Percentiles rank a stretch among this genome's conserved stretches.
Evolutionary conservation across 1,284 basidiomycete genomes (phyloP).

Genomic region (Takashimella tepidaria): DNA sequence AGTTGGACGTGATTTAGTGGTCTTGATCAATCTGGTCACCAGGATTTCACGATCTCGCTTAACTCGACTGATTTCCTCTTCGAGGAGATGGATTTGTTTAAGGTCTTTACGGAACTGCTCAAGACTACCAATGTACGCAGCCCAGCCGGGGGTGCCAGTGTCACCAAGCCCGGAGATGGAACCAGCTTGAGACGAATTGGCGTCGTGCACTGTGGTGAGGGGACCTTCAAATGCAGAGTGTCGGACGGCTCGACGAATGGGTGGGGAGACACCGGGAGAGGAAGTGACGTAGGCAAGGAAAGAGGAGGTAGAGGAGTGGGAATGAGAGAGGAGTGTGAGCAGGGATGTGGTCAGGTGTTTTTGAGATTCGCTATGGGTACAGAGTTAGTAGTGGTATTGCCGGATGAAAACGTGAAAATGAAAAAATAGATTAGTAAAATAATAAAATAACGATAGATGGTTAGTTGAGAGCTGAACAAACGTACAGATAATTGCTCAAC

Average conservation of each 20-base stretch:
- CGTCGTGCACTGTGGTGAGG: slow-evolving; percentile 21
- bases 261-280: slow-evolving; percentile 43
- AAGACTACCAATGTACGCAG: slow-evolving; percentile 39
- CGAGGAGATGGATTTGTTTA: slow-evolving; percentile 47
- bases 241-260: slow-evolving; percentile 42
- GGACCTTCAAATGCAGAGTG: slow-evolving; percentile 48
- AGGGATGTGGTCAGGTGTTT: slow-evolving; percentile 43
- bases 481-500: slow-evolving; percentile 47
- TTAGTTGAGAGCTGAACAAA: not conserved
- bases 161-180: slow-evolving; percentile 13
- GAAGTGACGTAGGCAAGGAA: slow-evolving; percentile 48
- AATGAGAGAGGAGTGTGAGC: slow-evolving; percentile 46
- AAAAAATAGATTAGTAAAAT: not conserved
- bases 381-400: no score
- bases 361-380: slow-evolving; percentile 39
- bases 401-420: no score
- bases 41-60: slow-evolving; percentile 47
- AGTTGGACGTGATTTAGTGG: slow-evolving; percentile 44
- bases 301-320: slow-evolving; percentile 47
- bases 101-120: slow-evolving; percentile 47
- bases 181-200: not conserved
- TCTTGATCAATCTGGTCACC: slow-evolving; percentile 46
- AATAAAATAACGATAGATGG: not conserved
- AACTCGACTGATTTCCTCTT: slow-evolving; percentile 46
- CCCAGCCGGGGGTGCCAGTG: slow-evolving; percentile 39